Evolutionary conservation across 371 early-diverging fungal genomes (phyloP), one percentile per base, ranked within the genome.

Genomic region (Mortierella sp.): DNA sequence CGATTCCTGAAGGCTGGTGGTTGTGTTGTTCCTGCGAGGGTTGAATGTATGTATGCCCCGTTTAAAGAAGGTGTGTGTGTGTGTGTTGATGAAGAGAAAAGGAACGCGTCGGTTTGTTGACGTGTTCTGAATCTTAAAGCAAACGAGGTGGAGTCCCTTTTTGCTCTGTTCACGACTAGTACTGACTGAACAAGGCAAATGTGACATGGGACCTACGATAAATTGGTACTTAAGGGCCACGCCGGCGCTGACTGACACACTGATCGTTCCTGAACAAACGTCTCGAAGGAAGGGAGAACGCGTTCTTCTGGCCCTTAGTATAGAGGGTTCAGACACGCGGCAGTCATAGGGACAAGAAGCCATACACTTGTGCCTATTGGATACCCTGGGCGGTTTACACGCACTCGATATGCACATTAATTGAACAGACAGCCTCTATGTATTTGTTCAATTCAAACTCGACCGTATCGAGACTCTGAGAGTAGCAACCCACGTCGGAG

Each of bases 71-170:
- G 48, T 10, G 48, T 48, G 48, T 54, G 24, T 31, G 60, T 16
- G 42, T 5, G n/a, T 58, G 26, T 28, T 58, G 58, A 21, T 26
- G 0, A 28, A 34, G 65, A 34, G 19, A 21, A 5, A 21, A 21
- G 14, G 65, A 65, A 65, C 65, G 65, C 65, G 65, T 38, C 38
- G 34, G 19, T 65, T 65, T 34, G 38, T 65, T 65, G 65, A 19
- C 65, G 65, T 65, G 65, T 65, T 38, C 19, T 34, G 38, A 65
- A 34, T 65, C 19, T 21, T 2, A 21, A 54, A 54, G 31, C 11
- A 28, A 31, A 60, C 0, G 26, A 26, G 57, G n/a, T 26, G 57
- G 28, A 4, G 3, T 9, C 60, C 31, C 31, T 26, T 9, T 5
- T 48, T 38, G 5, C 21, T 26, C 10, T n/a, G 26, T 26, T 55